Conservation (phyloP, 257 asterid genomes). For the Fraxinus anomala region DNA sequence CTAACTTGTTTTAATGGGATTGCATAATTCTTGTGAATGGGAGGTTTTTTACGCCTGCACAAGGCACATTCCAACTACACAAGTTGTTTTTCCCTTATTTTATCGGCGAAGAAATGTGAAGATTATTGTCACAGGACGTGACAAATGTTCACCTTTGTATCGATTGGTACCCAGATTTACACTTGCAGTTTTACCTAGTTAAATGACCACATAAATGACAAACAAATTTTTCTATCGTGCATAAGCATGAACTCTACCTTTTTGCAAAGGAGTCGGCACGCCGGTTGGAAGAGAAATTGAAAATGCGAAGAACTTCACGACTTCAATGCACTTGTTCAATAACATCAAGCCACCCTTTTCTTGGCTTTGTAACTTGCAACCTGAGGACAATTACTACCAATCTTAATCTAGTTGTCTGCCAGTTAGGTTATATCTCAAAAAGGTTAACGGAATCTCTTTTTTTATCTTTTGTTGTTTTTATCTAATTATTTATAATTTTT, state of each 20-base stretch:
- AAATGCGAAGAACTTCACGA: not conserved
- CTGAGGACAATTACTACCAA: not conserved
- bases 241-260: not conserved
- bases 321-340: not conserved
- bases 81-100: not conserved
- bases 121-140: not conserved
- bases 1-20: not conserved
- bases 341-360: not conserved
- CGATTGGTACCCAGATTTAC: not conserved
- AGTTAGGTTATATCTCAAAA: not conserved
- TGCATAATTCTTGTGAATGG: not conserved
- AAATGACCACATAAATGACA: not conserved
- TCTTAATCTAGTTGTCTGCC: not conserved
- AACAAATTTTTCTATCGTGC: not conserved
- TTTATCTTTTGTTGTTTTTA: not conserved
- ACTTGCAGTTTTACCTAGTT: not conserved
- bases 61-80: not conserved
- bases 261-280: not conserved
- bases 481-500: not conserved
- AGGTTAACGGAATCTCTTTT: not conserved
- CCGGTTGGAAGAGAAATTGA: not conserved
- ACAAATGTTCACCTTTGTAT: not conserved
- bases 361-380: not conserved
- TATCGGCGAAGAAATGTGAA: not conserved
- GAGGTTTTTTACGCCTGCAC: not conserved